phyloP scores from a whole-genome alignment of 192 early-diverging fungal genomes.

The Rhizoclosmatium globosum region DNA sequence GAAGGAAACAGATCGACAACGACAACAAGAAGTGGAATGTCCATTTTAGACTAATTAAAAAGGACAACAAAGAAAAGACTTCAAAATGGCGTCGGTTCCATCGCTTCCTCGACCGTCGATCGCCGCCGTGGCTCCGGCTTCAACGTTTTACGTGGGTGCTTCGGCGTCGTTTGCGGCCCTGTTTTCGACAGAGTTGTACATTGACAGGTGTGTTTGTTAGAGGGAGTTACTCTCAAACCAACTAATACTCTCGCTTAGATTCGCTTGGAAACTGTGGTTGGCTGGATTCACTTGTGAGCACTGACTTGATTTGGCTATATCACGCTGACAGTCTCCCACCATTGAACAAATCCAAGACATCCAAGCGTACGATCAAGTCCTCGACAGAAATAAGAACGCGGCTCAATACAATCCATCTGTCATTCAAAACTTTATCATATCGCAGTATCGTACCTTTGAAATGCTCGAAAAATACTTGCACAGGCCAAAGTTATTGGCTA shows the following conservation, averaged over 20 bases:
- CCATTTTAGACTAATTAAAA: background rate
- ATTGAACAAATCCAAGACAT: too few species aligned
- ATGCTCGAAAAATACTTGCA: constrained; percentile 54
- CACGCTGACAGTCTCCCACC: background rate
- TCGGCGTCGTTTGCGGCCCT: constrained; percentile 1
- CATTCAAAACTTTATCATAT: constrained; percentile 39
- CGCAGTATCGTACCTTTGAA: constrained; percentile 60
- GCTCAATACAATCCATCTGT: constrained; percentile 15
- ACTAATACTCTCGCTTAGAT: background rate
- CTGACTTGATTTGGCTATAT: too few species aligned
- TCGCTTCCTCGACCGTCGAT: background rate
- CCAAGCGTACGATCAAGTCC: constrained; percentile 32
- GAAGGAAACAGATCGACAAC: constrained; percentile 32
- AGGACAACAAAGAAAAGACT: background rate
- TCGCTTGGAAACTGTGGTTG: constrained; percentile 31
- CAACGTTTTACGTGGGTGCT: background rate
- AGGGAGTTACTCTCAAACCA: background rate
- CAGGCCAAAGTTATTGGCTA: constrained; percentile 45
- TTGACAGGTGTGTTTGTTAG: constrained; percentile 35
- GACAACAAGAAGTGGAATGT: constrained; percentile 15
- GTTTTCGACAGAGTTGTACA: constrained; percentile 10
- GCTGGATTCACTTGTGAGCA: constrained; percentile 8
- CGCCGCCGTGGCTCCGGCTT: background rate
- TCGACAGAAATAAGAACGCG: constrained; percentile 2
- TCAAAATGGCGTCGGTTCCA: background rate